Base-by-base conservation (phyloP, 2,329 filamentous ascomycete genomes). In the Ophiocordyceps camponoti-leonardi region DNA sequence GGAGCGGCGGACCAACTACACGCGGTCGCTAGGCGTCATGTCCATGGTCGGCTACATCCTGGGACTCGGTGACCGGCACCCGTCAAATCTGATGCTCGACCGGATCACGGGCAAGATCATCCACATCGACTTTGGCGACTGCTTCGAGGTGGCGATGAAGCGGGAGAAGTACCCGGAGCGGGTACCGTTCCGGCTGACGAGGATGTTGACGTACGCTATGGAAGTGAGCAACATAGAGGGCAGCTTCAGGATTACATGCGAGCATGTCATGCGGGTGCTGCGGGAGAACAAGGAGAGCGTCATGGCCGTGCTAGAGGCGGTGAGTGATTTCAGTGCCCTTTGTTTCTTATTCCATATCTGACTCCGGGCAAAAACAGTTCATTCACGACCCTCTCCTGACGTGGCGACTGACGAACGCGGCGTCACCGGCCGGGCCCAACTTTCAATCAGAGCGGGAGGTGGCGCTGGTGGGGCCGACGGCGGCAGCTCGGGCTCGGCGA, bases 21-120 rank as follows among this genome's bases (percentile, higher is more conserved):
- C 92, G 18, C 83, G 92, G 47, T 96, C 90, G 1, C 72, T 98
- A 2, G 92, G 86, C 54, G 92, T 98, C 56, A 99, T 98, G 92
- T 95, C 87, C n/a, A 98, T 99, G 87, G 92, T 96, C n/a, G 92
- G 92, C 51, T 99, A 99, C 63, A 96, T 99, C 52, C 78, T 99
- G 20, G 93, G 92, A 49, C 72, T 99, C 14, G 92, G 92, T 46
- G 92, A 99, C 66, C 81, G 93, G 43, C 92, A 99, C 65, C 93
- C 93, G 35, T 95, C 87, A 49, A 99, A 99, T 62, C 68, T 99
- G 57, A 93, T 98, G 83, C 81, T 99, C 39, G 92, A 98, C 62
- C 83, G 87, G 37, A 79, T 93, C 49, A 96, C 90, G 1, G 92
- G 92, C 59, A 94, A 94, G 68, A 92, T 98, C 50, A 82, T 98